Conservation (phyloP, 495 filamentous ascomycete genomes). For the Xylaria castorea region DNA sequence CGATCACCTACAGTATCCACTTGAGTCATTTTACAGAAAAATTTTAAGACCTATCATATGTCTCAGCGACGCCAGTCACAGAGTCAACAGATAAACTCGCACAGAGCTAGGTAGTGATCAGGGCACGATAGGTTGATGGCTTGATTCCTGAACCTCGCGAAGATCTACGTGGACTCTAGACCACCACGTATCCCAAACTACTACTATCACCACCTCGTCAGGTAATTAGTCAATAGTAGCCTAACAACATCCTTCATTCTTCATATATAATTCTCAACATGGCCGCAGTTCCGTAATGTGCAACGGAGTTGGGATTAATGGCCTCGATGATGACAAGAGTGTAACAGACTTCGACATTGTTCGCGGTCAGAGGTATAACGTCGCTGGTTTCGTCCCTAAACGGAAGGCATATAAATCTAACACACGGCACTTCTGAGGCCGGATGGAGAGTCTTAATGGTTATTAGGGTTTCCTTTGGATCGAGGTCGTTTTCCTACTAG, state of each 20-base stretch:
- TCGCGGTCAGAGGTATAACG: background rate
- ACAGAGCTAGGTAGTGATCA: background rate
- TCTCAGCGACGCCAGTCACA: background rate
- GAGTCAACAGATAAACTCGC: background rate
- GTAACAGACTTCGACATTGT: background rate
- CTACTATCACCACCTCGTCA: background rate
- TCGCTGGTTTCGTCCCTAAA: background rate
- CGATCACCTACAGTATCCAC: too few relatives aligned
- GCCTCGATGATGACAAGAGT: background rate
- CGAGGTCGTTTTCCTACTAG: too few relatives aligned
- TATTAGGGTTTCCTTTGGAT: background rate
- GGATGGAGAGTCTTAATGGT: too few relatives aligned
- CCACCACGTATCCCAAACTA: too few relatives aligned
- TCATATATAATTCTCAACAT: background rate
- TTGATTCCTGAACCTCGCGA: background rate
- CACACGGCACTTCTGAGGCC: too few relatives aligned
- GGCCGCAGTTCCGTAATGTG: background rate
- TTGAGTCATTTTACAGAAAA: too few relatives aligned
- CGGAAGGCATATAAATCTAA: background rate
- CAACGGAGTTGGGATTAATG: background rate
- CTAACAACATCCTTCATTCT: background rate
- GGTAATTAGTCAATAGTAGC: background rate
- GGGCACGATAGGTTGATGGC: background rate
- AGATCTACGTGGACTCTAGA: too few relatives aligned
- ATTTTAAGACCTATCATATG: too few relatives aligned